A percentile compares a stretch with the other conserved stretches of the same genome.
Conservation (phyloP, 805 yeast genomes). For the Yarrowia keelungensis region DNA sequence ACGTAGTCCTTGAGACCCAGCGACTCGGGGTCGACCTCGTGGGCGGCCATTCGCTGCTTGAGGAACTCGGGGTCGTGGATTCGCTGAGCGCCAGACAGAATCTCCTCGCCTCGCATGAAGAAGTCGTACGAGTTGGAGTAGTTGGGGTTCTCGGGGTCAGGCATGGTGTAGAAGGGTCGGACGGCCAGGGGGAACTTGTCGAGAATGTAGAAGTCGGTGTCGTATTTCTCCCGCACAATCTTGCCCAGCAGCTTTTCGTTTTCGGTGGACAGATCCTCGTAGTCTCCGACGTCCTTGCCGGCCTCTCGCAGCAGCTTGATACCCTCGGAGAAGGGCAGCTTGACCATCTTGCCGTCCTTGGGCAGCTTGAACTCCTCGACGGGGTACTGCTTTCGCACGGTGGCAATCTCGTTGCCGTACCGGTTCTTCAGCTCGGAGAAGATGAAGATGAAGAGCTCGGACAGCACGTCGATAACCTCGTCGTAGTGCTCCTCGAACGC, state of each 20-base stretch:
- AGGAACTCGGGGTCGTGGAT: conserved; percentile 90
- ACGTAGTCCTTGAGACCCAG: conserved; percentile 91
- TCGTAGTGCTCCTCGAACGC: conserved; percentile 98
- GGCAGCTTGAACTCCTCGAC: conserved; percentile 98
- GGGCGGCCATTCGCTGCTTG: conserved; percentile 78
- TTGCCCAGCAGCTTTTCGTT: conserved; percentile 93
- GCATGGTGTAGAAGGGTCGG: conserved; percentile 99
- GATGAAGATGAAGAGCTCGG: conserved; percentile 83
- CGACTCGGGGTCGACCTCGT: conserved; percentile 78
- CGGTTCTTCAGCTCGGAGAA: conserved; percentile 83
- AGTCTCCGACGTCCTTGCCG: conserved; percentile 77
- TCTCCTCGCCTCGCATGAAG: conserved; percentile 99
- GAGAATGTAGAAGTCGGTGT: conserved; percentile 96
- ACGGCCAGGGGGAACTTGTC: conserved; percentile 97
- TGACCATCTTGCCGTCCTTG: conserved; percentile 90
- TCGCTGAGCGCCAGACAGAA: conserved; percentile 99
- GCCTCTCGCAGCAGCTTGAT: conserved; percentile 81
- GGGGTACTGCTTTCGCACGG: conserved; percentile 93
- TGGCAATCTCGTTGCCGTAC: conserved; percentile 81
- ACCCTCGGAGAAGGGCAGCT: conserved; percentile 89
- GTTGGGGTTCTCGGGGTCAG: conserved; percentile 88
- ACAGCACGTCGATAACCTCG: conserved; percentile 72
- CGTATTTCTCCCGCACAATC: conserved; percentile 89
- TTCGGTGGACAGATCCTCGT: conserved; percentile 90
- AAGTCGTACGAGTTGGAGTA: conserved; percentile 98